Percentiles rank a stretch among this genome's conserved stretches.
These are phyloP conservation scores for Miscanthus lutarioriparius DNA, from an alignment of 176 grass and related monocot genomes.

Conservation along the genomic window DNA sequence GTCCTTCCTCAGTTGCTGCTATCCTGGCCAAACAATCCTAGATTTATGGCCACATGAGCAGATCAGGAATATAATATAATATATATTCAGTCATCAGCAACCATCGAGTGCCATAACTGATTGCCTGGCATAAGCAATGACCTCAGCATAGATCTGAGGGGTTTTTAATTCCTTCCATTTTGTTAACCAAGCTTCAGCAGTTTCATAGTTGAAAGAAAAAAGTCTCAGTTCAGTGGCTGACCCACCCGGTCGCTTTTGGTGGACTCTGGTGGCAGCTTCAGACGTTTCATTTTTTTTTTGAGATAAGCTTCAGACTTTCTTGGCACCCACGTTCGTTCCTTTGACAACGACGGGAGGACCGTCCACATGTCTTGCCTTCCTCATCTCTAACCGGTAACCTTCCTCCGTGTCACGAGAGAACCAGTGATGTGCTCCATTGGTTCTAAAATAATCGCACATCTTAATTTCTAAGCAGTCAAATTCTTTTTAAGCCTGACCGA, in stretches of 20 bases:
- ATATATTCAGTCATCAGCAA: too few relatives aligned
- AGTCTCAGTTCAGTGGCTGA: background rate
- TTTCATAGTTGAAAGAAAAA: background rate
- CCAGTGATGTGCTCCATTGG: too few relatives aligned
- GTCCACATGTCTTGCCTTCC: too few relatives aligned
- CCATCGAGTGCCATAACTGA: background rate
- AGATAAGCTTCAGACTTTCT: background rate
- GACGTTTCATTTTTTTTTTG: background rate
- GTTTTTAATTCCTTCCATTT: background rate
- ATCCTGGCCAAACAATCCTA: background rate
- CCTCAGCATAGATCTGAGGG: background rate
- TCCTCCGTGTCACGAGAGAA: too few relatives aligned
- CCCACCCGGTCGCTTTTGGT: background rate
- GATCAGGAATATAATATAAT: too few relatives aligned
- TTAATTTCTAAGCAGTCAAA: too few relatives aligned
- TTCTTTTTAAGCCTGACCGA: too few relatives aligned
- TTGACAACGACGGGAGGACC: background rate
- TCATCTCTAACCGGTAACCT: too few relatives aligned
- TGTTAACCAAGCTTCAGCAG: background rate
- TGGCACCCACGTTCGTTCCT: background rate
- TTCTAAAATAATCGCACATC: too few relatives aligned
- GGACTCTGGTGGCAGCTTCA: background rate
- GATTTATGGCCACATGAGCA: background rate
- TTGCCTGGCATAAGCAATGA: conserved; percentile 18
- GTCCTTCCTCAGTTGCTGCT: background rate